Evolutionary conservation across 2,329 filamentous ascomycete species (phyloP), one percentile per base, ranked within the genome.

Genomic region (Epichloe brachyelytri): DNA sequence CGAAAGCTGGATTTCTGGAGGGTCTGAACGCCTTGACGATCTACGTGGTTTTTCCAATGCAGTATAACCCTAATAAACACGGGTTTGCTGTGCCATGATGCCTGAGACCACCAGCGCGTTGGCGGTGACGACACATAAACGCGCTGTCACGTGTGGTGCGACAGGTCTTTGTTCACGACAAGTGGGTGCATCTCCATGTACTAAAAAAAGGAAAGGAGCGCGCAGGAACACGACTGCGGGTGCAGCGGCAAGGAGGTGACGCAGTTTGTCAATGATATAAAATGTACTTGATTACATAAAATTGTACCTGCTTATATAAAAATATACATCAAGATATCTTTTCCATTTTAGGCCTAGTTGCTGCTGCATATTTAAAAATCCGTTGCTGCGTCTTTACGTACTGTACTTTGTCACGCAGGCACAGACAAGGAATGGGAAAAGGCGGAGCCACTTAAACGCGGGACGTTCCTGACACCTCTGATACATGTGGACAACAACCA

Each of bases 401-500:
- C 7, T 26, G 7, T 26, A 26, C 0, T 26, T 26, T 8, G 22
- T 26, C 6, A 26, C 22, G 41, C 20, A 30, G 39, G 34, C 30
- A 40, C 30, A 40, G 15, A 15, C n/a, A 48, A 34, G 41, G 43
- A 33, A 39, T 22, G 41, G 41, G 34, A 49, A 34, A 41, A 20
- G 33, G 8, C 48, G 55, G 52, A 56, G 55, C 62, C 60, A 62
- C 58, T 60, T 58, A 60, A 61, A 62, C 59, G 65, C 60, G 63
- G 64, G 64, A 62, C 62, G 64, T 67, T 65, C 64, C 64, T 67
- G 64, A 60, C 63, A 63, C 57, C 53, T 54, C 50, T 43, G 14
- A 39, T 20, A 17, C 26, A 44, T 36, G 39, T 14, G 20, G 19
- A 17, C 43, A 26, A 7, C 5, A 30, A 3, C 14, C 8, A 30